A percentile compares a stretch with the other conserved stretches of the same genome.
These are phyloP conservation scores for Cetraspora pellucida DNA, from an alignment of 192 early-diverging fungal genomes.

Conservation along the genomic window DNA sequence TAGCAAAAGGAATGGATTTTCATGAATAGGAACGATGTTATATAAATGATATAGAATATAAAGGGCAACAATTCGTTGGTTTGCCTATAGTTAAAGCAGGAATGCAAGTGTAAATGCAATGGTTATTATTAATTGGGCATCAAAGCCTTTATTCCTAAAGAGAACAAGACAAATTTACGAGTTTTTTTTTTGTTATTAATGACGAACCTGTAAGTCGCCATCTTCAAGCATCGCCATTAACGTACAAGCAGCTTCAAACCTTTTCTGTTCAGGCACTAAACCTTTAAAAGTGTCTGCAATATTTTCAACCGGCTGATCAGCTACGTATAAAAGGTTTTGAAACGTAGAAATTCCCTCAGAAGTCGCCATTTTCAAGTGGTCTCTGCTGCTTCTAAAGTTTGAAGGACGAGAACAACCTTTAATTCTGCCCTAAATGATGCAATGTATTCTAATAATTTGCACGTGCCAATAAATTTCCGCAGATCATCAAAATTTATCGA, in stretches of 20 bases:
- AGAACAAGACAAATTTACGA: neutral
- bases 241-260: conserved; percentile 28
- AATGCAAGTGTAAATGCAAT: neutral
- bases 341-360: conserved; percentile 20
- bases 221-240: conserved; percentile 25
- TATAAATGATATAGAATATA: conserved; percentile 32
- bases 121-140: neutral
- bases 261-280: conserved; percentile 29
- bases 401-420: neutral
- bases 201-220: conserved; percentile 26
- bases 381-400: neutral
- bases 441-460: neutral
- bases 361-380: neutral
- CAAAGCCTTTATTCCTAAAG: neutral
- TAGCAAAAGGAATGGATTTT: conserved; percentile 30
- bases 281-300: conserved; percentile 17
- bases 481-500: too few relatives aligned
- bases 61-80: conserved; percentile 23
- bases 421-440: neutral
- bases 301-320: conserved; percentile 25
- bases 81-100: conserved; percentile 9
- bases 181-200: neutral
- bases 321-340: conserved; percentile 12
- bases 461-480: neutral
- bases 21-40: conserved; percentile 25